Conservation (phyloP, 805 yeast genomes). For the Candida schatavii region DNA sequence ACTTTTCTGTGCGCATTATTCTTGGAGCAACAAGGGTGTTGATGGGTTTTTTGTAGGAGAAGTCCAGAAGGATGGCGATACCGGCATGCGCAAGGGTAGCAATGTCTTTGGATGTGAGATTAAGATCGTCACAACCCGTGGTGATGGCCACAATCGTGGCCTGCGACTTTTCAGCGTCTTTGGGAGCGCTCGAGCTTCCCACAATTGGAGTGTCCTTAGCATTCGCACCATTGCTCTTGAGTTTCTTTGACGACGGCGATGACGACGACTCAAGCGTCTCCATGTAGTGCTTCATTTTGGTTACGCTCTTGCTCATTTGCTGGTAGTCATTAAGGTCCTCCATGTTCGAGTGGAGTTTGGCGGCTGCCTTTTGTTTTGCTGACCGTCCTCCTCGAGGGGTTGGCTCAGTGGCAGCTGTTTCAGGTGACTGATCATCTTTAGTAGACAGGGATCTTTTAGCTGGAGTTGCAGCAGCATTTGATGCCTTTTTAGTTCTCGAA, state of each 20-base stretch:
- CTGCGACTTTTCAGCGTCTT: background rate
- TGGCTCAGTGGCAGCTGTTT: too few relatives aligned
- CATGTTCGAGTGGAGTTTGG: constrained; percentile 65
- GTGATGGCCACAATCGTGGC: constrained; percentile 23
- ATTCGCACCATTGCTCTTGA: constrained; percentile 14
- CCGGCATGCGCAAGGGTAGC: constrained; percentile 52
- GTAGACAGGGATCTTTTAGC: background rate
- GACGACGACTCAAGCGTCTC: constrained; percentile 26
- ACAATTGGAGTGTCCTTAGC: constrained; percentile 22
- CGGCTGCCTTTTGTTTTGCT: constrained; percentile 67
- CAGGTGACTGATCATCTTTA: background rate
- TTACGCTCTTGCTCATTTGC: constrained; percentile 43
- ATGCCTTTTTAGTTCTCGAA: background rate
- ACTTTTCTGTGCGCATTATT: constrained; percentile 83
- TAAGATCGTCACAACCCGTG: constrained; percentile 61
- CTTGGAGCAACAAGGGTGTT: constrained; percentile 74
- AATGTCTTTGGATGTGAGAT: constrained; percentile 41
- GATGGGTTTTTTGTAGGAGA: constrained; percentile 33
- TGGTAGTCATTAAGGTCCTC: constrained; percentile 64
- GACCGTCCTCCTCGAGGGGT: constrained; percentile 35
- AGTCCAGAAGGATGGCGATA: constrained; percentile 47
- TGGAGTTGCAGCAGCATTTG: constrained; percentile 5
- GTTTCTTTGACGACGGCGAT: constrained; percentile 9
- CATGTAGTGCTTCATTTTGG: constrained; percentile 38
- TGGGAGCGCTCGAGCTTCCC: constrained; percentile 58